Evolutionary conservation across 2,329 filamentous ascomycete species (phyloP), one percentile per base, ranked within the genome.

Genomic region (Rhexocercosporidium sp.): DNA sequence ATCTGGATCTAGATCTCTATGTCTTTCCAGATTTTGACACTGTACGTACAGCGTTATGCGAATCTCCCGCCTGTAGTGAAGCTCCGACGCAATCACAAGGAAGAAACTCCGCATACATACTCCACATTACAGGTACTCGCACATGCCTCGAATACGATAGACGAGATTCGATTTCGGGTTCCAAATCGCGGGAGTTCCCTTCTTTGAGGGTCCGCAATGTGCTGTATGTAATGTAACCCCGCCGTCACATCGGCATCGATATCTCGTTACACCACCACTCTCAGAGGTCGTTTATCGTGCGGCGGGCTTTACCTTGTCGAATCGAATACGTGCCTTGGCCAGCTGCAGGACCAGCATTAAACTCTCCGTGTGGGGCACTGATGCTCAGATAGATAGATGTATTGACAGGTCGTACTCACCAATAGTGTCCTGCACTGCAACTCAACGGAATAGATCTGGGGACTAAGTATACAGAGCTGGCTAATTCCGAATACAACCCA

Each of bases 241-340:
- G n/a, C 44, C 20, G 22, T 47, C n/a, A 47, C 44, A 47, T 20
- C 14, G 14, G 18, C 34, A 9, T 37, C 34, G 8, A 37, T 37
- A 53, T 57, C 54, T 57, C 31, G 34, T 57, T 34, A 41, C 54
- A 39, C 54, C 54, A 57, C 31, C 34, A 12, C 34, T 41, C 54
- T 39, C 31, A 18, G 34, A 41, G 34, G 31, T 57, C 34, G 54
- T 57, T 37, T 57, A 57, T 57, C 54, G 34, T 57, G 31, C 34
- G 29, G 9, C 39, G 39, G 39, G 39, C 39, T 16, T 44, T 44
- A n/a, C n/a, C n/a, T n/a, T n/a, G n/a, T n/a, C 51, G 20, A 37
- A 56, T 22, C n/a, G 31, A 56, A 20, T 56, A 37, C 51, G 18
- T 16, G 29, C 11, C 34, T 31, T 20, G 14, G 39, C 39, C 12